Evolutionary conservation across 2,329 filamentous ascomycete genomes (phyloP), one percentile per base, ranked within the genome.

Genomic region (Monilinia aucupariae): DNA sequence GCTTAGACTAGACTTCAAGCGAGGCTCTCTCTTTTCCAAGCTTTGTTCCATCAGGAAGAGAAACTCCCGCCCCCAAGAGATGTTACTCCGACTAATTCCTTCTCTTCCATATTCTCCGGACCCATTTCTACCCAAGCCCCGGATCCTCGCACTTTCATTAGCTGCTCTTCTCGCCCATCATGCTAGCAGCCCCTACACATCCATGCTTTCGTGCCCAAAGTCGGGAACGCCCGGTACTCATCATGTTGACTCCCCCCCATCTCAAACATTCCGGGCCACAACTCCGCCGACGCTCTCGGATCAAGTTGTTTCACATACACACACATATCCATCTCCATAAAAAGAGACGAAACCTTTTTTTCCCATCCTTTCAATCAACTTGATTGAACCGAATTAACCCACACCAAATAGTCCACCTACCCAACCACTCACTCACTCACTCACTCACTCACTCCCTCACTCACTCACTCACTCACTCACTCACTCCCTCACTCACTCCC

Each of bases 141-240:
- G 13, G 54, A 56, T 56, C 22, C 27, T 52, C 30, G 4, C 17
- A 34, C 15, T 5, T 27, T 48, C 9, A 48, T 48, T 34, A 56
- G 53, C 10, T 47, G 15, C 17, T 47, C n/a, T n/a, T 22, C 53
- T 55, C 25, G 15, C 10, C n/a, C 3, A n/a, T 22, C 17, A 45
- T 45, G n/a, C n/a, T n/a, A n/a, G n/a, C n/a, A n/a, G n/a, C 39
- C 27, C 53, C 27, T 39, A 39, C 37, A 39, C 15, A 37, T 55
- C n/a, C 9, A 45, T 55, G 43, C 47, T 56, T 56, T 47, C 53
- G 22, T 56, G 54, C 54, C 54, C 41, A 47, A 56, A 56, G 30
- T 47, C 41, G 54, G 54, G 13, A 56, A 56, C 13, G 54, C n/a
- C 41, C 54, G 54, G 41, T 32, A 56, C 53, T 47, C 53, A 47